Percentiles rank a stretch among this genome's conserved stretches.
These are phyloP conservation scores for Quercus variabilis DNA, from an alignment of 306 rosid species.

Conservation along the genomic window DNA sequence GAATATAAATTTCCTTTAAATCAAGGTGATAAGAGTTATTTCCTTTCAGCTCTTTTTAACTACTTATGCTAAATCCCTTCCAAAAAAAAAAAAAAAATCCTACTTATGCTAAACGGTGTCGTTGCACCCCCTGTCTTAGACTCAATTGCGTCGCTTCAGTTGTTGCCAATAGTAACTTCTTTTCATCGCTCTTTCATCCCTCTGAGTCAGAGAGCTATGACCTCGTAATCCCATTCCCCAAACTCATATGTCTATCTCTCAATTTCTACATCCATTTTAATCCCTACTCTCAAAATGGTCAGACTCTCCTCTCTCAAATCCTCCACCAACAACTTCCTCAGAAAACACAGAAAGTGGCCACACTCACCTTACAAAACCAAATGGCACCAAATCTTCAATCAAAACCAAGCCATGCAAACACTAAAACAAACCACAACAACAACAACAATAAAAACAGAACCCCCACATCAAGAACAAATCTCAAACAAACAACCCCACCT, in stretches of 20 bases:
- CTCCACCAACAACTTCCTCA: slow-evolving; percentile 60
- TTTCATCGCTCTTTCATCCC: no score
- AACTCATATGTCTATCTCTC: neutral
- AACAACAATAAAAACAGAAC: neutral
- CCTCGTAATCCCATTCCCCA: neutral
- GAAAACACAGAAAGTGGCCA: slow-evolving; percentile 75
- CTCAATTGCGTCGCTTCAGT: no score
- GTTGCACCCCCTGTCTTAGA: no score
- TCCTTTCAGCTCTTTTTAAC: no score
- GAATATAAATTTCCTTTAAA: no score
- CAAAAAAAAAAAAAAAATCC: no score
- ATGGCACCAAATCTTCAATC: slow-evolving; percentile 62
- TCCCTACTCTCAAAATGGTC: slow-evolving; percentile 35
- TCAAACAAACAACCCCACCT: slow-evolving; percentile 36
- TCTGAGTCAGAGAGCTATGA: neutral
- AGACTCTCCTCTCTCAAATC: slow-evolving; percentile 42
- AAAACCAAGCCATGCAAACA: slow-evolving; percentile 54
- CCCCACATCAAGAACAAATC: neutral
- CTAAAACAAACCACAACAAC: slow-evolving; percentile 43
- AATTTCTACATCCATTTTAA: neutral
- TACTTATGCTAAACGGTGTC: no score
- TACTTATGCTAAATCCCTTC: no score
- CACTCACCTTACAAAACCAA: slow-evolving; percentile 62
- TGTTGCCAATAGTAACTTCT: no score
- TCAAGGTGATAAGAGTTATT: no score